A percentile compares a stretch with the other conserved stretches of the same genome.
phyloP scores from a whole-genome alignment of 106 monocot genomes.

The Platanthera zijinensis region DNA sequence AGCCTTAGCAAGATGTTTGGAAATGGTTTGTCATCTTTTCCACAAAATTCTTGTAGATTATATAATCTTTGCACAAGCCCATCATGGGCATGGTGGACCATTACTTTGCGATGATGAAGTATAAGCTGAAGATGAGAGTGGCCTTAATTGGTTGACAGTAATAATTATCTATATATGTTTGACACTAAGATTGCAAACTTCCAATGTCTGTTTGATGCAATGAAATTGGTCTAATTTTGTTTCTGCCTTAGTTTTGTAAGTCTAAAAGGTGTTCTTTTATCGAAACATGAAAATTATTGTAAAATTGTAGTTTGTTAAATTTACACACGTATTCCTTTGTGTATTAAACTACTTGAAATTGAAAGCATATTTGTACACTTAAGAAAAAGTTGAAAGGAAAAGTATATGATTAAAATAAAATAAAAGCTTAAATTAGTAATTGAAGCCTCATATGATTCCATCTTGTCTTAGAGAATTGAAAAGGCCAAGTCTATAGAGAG shows the following conservation, averaged over 20 bases:
- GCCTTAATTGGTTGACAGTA: not conserved
- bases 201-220: not conserved
- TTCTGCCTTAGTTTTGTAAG: not conserved
- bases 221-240: not conserved
- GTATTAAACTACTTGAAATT: not conserved
- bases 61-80: no score
- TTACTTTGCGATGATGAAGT: not conserved
- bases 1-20: slow-evolving; percentile 99
- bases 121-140: not conserved
- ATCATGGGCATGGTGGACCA: no score
- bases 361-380: not conserved
- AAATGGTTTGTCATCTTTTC: slow-evolving; percentile 53
- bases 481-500: no score
- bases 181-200: not conserved
- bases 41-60: not conserved
- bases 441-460: no score
- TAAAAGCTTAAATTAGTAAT: not conserved
- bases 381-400: not conserved
- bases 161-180: not conserved
- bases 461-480: no score
- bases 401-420: not conserved
- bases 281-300: not conserved
- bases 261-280: not conserved
- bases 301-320: no score
- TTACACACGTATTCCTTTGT: no score